phyloP scores from a whole-genome alignment of 2,329 filamentous ascomycete genomes.

The Alternaria sp. region DNA sequence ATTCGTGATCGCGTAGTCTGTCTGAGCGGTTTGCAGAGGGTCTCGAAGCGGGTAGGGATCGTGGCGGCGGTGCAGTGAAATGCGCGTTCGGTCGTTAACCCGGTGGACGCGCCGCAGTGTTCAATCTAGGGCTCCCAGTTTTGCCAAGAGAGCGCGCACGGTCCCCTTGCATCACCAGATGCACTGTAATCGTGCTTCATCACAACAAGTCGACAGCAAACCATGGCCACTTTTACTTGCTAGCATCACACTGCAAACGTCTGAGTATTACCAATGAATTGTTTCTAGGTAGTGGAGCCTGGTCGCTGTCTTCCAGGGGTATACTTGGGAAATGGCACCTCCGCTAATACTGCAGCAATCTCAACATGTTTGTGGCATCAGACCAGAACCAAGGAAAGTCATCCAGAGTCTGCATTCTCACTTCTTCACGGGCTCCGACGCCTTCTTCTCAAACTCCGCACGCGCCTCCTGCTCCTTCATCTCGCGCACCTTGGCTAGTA shows the following conservation, averaged over 20 bases:
- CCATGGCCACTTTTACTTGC: not conserved
- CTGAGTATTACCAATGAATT: slow-evolving; percentile 17
- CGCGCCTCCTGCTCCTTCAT: slow-evolving; percentile 87
- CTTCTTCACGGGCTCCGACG: slow-evolving; percentile 47
- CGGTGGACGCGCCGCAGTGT: slow-evolving; percentile 32
- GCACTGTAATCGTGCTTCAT: not conserved
- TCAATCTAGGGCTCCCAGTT: slow-evolving; percentile 18
- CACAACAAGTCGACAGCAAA: slow-evolving; percentile 2
- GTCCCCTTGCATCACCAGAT: slow-evolving; percentile 12
- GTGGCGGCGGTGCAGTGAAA: slow-evolving; percentile 44
- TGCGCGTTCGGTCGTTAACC: slow-evolving; percentile 38
- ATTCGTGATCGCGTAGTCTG: slow-evolving; percentile 43
- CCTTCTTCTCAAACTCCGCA: slow-evolving; percentile 70
- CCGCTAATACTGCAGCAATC: slow-evolving; percentile 35
- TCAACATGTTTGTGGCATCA: slow-evolving; percentile 21
- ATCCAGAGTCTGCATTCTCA: slow-evolving; percentile 10
- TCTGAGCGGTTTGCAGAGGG: slow-evolving; percentile 25
- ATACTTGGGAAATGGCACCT: slow-evolving; percentile 36
- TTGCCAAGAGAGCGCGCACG: slow-evolving; percentile 17
- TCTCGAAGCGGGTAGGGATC: slow-evolving; percentile 23
- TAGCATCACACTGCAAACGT: not conserved
- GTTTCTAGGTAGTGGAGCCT: slow-evolving; percentile 26
- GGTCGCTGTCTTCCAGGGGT: slow-evolving; percentile 36
- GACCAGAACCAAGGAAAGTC: slow-evolving; percentile 14
- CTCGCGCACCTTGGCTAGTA: slow-evolving; percentile 90